A percentile compares a stretch with the other conserved stretches of the same genome.
Evolutionary conservation across 352 stramenopile genomes (phyloP).

Genomic region (Globisporangium cystogenes): DNA sequence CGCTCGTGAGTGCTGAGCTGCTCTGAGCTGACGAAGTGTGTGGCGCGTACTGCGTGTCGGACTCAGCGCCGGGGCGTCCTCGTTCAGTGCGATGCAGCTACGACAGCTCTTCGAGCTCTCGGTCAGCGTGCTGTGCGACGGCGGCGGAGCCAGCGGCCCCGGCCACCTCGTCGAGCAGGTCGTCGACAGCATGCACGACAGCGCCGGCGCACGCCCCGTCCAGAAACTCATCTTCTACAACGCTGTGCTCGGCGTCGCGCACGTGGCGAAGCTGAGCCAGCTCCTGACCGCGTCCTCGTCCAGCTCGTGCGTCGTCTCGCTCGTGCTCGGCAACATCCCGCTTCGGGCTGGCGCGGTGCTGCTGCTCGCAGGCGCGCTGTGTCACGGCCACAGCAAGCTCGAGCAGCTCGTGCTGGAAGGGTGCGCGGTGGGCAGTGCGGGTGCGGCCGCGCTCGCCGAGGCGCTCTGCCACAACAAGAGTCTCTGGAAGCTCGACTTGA

Average conservation of each 20-base stretch:
- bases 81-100: constrained; percentile 38
- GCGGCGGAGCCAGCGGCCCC: constrained; percentile 13
- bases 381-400: constrained; percentile 40
- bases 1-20: background rate
- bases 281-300: constrained; percentile 29
- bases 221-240: constrained; percentile 78
- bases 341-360: constrained; percentile 31
- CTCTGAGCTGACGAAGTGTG: background rate
- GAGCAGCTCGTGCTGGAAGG: constrained; percentile 70
- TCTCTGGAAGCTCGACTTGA: constrained; percentile 75
- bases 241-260: constrained; percentile 25
- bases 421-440: constrained; percentile 46
- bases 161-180: constrained; percentile 43
- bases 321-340: constrained; percentile 56
- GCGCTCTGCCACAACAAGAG: constrained; percentile 33
- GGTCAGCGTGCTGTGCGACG: constrained; percentile 56
- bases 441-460: constrained; percentile 42
- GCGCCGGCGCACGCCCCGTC: constrained; percentile 20
- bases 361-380: constrained; percentile 36
- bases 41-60: background rate
- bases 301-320: constrained; percentile 30
- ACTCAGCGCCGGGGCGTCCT: constrained; percentile 18
- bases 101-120: constrained; percentile 51
- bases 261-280: constrained; percentile 25
- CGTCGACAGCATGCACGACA: constrained; percentile 35